Percentiles rank a stretch among this genome's conserved stretches.
phyloP scores from a whole-genome alignment of 2,329 filamentous ascomycete genomes.

The Cytospora paraplurivora region DNA sequence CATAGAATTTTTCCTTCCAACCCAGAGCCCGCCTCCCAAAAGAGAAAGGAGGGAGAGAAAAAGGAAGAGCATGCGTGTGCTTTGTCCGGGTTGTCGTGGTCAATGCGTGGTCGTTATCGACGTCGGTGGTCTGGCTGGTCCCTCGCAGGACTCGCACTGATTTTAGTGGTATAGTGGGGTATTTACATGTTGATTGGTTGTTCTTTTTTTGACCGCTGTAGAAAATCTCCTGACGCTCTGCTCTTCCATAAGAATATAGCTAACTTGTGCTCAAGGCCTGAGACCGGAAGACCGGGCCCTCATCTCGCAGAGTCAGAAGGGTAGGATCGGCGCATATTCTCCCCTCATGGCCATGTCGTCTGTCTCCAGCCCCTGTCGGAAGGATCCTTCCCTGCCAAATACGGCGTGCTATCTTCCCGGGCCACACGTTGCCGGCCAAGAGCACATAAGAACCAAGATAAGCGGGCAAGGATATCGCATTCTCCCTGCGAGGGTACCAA shows the following conservation, averaged over 20 bases:
- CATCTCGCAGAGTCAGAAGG: background rate
- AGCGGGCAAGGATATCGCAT: background rate
- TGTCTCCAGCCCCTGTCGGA: background rate
- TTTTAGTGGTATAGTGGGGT: conserved; percentile 16
- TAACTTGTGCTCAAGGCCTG: conserved; percentile 1
- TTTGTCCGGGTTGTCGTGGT: background rate
- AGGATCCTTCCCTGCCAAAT: background rate
- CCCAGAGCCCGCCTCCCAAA: too few species aligned
- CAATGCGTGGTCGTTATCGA: background rate
- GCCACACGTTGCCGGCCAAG: background rate
- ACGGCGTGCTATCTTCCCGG: background rate
- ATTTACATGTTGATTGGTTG: conserved; percentile 9
- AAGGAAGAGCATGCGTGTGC: background rate
- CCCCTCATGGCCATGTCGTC: background rate
- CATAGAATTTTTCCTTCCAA: too few species aligned
- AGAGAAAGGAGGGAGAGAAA: background rate
- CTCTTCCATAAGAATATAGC: background rate
- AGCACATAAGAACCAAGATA: background rate
- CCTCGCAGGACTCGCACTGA: background rate
- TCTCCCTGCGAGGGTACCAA: background rate
- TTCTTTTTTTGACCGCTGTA: background rate
- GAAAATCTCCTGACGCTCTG: background rate
- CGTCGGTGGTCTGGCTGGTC: background rate
- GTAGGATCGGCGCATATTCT: background rate
- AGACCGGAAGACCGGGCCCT: background rate